phyloP scores from a whole-genome alignment of 75 land plant genomes.

The Chamaecyparis obtusa region DNA sequence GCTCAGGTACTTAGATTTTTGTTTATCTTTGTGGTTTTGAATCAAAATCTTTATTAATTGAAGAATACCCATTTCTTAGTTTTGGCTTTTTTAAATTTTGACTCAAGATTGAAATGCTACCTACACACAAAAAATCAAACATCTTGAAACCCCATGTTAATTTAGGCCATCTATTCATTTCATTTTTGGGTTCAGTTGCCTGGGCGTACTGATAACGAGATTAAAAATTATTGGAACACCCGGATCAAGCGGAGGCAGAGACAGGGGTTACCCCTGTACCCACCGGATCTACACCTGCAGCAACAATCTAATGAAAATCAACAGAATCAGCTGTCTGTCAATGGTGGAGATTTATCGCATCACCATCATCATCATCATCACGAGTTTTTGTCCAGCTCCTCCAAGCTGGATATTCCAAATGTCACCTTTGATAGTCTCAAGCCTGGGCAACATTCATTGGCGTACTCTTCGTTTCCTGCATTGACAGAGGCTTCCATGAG shows the following conservation, averaged over 20 bases:
- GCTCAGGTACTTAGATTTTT: constrained; percentile 26
- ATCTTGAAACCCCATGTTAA: background rate
- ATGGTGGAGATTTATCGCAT: constrained; percentile 11
- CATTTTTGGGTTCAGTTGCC: constrained; percentile 58
- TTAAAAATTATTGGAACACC: constrained; percentile 96
- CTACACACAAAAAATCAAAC: background rate
- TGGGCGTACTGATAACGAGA: constrained; percentile 94
- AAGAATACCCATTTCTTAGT: background rate
- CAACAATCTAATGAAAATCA: constrained; percentile 28
- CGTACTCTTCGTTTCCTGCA: constrained; percentile 8
- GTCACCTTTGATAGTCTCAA: constrained; percentile 17
- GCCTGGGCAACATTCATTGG: constrained; percentile 7
- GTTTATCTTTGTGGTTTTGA: background rate
- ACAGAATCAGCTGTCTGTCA: constrained; percentile 10
- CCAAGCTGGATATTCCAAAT: constrained; percentile 29
- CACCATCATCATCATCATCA: constrained; percentile 18
- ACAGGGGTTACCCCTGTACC: constrained; percentile 84
- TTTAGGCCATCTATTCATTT: background rate
- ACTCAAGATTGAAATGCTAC: background rate
- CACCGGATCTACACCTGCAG: constrained; percentile 49
- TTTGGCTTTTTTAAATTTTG: background rate
- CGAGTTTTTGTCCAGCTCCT: constrained; percentile 10
- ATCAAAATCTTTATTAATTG: background rate
- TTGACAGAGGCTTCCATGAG: constrained; percentile 9
- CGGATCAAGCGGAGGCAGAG: constrained; percentile 80